Evolutionary conservation across 306 rosid species (phyloP).

Genomic region (Acmispon strigosus): DNA sequence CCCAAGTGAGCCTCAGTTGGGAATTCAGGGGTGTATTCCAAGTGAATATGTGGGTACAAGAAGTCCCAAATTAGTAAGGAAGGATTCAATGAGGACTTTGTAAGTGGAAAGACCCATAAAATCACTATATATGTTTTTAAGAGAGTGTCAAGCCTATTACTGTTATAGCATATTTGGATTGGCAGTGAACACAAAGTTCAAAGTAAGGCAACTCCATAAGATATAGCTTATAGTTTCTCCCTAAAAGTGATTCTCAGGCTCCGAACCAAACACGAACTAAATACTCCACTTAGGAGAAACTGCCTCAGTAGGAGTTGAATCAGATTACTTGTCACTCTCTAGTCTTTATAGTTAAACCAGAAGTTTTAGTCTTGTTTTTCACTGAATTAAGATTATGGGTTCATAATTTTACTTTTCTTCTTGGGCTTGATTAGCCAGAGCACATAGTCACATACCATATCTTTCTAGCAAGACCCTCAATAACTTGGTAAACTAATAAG

Average conservation of each 20-base stretch:
- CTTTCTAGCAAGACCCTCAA: not conserved
- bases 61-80: not conserved
- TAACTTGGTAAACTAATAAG: not conserved
- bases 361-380: not conserved
- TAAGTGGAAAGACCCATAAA: not conserved
- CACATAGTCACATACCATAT: not conserved
- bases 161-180: no score
- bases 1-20: not conserved
- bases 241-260: no score
- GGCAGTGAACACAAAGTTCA: no score
- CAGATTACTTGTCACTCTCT: not conserved
- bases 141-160: not conserved
- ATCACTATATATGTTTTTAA: not conserved
- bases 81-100: not conserved
- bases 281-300: no score
- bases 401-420: not conserved
- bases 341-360: not conserved
- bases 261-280: no score
- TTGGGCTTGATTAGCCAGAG: not conserved
- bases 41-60: not conserved
- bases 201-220: no score
- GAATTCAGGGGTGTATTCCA: not conserved
- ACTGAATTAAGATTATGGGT: not conserved
- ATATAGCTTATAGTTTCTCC: no score
- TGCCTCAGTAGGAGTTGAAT: not conserved